phyloP scores from a whole-genome alignment of 2,329 filamentous ascomycete genomes.

The Epichloe baconii region DNA sequence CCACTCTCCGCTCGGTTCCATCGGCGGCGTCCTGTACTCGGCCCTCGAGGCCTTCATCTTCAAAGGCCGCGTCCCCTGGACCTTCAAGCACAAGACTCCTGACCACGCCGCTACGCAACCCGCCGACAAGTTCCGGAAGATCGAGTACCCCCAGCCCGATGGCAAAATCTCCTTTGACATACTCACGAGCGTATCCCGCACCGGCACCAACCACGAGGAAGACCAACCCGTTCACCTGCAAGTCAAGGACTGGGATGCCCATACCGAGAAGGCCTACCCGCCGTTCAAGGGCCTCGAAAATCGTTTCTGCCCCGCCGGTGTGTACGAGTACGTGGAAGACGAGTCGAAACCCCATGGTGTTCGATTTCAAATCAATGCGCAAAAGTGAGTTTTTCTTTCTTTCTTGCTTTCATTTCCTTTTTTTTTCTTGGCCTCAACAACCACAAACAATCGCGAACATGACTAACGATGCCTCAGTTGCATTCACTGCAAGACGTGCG shows the following conservation, averaged over 20 bases:
- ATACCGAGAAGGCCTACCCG: slow-evolving; percentile 72
- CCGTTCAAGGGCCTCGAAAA: slow-evolving; percentile 88
- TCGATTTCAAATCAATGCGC: slow-evolving; percentile 91
- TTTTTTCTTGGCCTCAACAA: background rate
- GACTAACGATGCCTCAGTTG: slow-evolving; percentile 44
- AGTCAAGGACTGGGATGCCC: slow-evolving; percentile 88
- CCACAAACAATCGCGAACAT: background rate
- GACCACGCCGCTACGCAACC: slow-evolving; percentile 70
- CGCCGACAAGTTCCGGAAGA: slow-evolving; percentile 71
- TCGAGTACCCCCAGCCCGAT: slow-evolving; percentile 94
- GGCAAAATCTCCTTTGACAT: slow-evolving; percentile 94
- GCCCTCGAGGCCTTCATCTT: slow-evolving; percentile 82
- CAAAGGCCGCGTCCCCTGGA: slow-evolving; percentile 82
- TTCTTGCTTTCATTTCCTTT: background rate
- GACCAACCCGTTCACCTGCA: slow-evolving; percentile 95
- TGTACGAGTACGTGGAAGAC: slow-evolving; percentile 97
- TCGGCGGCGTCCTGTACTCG: slow-evolving; percentile 84
- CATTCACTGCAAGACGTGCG: slow-evolving; percentile 98
- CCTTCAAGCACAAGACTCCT: slow-evolving; percentile 66
- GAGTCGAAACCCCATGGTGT: slow-evolving; percentile 75
- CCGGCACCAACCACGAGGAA: slow-evolving; percentile 96
- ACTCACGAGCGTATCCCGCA: slow-evolving; percentile 84
- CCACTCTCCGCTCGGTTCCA: slow-evolving; percentile 73
- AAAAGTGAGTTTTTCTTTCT: slow-evolving; percentile 59
- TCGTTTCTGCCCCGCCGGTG: slow-evolving; percentile 90